phyloP scores from a whole-genome alignment of 306 rosid species.

The Leucaena leucocephala region DNA sequence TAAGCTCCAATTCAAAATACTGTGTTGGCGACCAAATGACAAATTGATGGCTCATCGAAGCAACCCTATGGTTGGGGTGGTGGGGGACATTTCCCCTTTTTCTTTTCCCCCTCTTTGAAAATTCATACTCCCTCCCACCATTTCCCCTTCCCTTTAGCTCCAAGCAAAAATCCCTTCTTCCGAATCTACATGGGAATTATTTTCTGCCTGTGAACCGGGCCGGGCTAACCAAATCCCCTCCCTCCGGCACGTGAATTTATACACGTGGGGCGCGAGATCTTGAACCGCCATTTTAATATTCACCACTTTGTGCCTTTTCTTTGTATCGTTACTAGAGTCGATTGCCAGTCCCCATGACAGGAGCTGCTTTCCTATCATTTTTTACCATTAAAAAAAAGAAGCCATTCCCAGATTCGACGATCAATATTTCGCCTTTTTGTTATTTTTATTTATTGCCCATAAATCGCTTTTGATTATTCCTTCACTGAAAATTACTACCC shows the following conservation, averaged over 20 bases:
- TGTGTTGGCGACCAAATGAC: constrained; percentile 54
- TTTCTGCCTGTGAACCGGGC: constrained; percentile 6
- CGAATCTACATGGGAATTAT: constrained; percentile 23
- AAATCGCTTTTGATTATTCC: constrained; percentile 27
- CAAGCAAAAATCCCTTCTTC: constrained; percentile 42
- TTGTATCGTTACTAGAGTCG: constrained; percentile 22
- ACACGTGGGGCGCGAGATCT: constrained; percentile 50
- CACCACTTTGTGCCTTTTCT: constrained; percentile 31
- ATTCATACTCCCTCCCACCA: constrained; percentile 20
- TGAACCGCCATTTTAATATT: neutral
- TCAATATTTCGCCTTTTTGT: constrained; percentile 24
- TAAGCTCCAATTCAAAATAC: constrained; percentile 32
- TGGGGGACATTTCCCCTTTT: constrained; percentile 60
- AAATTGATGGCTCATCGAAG: constrained; percentile 48
- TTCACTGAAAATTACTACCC: neutral
- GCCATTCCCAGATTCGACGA: constrained; percentile 30
- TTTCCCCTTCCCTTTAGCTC: constrained; percentile 47
- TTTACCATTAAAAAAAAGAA: constrained; percentile 43
- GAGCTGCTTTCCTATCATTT: constrained; percentile 24
- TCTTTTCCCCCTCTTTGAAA: constrained; percentile 31
- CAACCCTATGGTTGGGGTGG: constrained; percentile 64
- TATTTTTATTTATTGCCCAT: constrained; percentile 7
- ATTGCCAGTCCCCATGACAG: constrained; percentile 45
- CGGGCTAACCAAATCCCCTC: constrained; percentile 24
- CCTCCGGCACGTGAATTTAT: constrained; percentile 33